phyloP scores from a whole-genome alignment of 2,329 filamentous ascomycete genomes.

The Pseudogymnoascus sp. region DNA sequence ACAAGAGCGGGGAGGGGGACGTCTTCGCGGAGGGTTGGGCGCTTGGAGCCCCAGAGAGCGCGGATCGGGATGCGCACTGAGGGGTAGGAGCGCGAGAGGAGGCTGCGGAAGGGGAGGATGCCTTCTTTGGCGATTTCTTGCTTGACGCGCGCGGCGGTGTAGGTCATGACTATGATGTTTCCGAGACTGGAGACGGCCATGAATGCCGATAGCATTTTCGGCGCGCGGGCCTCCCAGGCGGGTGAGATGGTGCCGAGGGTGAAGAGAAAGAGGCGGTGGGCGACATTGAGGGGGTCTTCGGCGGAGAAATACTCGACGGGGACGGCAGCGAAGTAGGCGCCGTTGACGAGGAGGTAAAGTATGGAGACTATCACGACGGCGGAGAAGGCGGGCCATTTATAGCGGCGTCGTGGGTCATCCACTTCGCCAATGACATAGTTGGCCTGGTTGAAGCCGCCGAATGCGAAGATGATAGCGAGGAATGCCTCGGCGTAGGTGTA shows the following conservation, averaged over 20 bases:
- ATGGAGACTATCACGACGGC: constrained; percentile 28
- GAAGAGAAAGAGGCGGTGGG: constrained; percentile 29
- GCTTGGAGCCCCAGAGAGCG: constrained; percentile 22
- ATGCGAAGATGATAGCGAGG: constrained; percentile 35
- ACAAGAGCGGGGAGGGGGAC: constrained; percentile 27
- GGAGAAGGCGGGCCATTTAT: constrained; percentile 28
- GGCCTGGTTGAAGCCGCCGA: constrained; percentile 35
- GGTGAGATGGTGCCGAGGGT: constrained; percentile 27
- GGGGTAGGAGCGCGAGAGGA: constrained; percentile 32
- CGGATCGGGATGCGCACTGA: constrained; percentile 5
- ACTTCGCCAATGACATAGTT: constrained; percentile 37
- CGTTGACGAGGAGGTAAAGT: constrained; percentile 33
- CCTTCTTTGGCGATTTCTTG: constrained; percentile 54
- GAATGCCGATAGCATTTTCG: constrained; percentile 38
- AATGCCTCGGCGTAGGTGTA: constrained; percentile 33
- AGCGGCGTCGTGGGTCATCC: constrained; percentile 30
- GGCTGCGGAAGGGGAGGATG: constrained; percentile 40
- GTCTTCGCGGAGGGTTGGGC: constrained; percentile 21
- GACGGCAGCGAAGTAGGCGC: constrained; percentile 36
- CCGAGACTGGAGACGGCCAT: constrained; percentile 46
- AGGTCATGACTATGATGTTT: constrained; percentile 49
- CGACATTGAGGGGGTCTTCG: constrained; percentile 22
- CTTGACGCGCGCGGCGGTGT: constrained; percentile 46
- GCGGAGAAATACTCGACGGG: constrained; percentile 21
- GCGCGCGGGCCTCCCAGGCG: constrained; percentile 15